These are phyloP conservation scores for Amaranthus cruentus DNA, from an alignment of 148 eudicot species.

Conservation along the genomic window DNA sequence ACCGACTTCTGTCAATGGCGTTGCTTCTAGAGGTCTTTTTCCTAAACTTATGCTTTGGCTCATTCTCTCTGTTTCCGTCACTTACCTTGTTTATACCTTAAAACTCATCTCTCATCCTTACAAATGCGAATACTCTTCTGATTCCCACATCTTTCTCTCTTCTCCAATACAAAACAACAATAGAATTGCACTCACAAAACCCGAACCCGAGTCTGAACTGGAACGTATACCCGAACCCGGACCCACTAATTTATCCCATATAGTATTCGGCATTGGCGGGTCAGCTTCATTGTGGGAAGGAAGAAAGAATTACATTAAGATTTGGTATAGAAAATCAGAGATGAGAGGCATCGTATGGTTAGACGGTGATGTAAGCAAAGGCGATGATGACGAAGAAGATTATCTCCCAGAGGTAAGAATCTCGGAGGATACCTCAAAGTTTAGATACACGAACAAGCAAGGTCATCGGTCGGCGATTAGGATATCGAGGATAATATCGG, in stretches of 20 bases:
- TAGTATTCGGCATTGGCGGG: conserved; percentile 86
- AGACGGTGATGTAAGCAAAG: conserved; percentile 38
- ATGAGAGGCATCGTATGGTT: conserved; percentile 77
- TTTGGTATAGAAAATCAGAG: conserved; percentile 57
- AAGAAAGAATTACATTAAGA: conserved; percentile 72
- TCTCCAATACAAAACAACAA: background rate
- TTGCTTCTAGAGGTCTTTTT: conserved; percentile 6
- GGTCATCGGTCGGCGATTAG: conserved; percentile 88
- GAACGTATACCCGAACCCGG: background rate
- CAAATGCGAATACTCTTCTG: conserved; percentile 22
- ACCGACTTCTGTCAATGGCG: conserved; percentile 3
- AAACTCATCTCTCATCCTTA: conserved; percentile 44
- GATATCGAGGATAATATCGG: conserved; percentile 77
- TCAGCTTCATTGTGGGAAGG: conserved; percentile 69
- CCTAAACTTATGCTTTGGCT: conserved; percentile 55
- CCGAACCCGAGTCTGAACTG: background rate
- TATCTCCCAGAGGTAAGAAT: conserved; percentile 48
- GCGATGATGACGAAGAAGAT: conserved; percentile 4
- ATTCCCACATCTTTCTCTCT: conserved; percentile 8
- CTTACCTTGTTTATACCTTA: conserved; percentile 69
- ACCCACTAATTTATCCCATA: conserved; percentile 48
- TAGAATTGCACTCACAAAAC: background rate
- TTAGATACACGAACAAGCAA: conserved; percentile 52
- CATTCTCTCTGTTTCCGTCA: conserved; percentile 53
- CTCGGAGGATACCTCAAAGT: conserved; percentile 56